These are phyloP conservation scores for Coemansia sp. DNA, from an alignment of 192 early-diverging fungal species.

Conservation along the genomic window DNA sequence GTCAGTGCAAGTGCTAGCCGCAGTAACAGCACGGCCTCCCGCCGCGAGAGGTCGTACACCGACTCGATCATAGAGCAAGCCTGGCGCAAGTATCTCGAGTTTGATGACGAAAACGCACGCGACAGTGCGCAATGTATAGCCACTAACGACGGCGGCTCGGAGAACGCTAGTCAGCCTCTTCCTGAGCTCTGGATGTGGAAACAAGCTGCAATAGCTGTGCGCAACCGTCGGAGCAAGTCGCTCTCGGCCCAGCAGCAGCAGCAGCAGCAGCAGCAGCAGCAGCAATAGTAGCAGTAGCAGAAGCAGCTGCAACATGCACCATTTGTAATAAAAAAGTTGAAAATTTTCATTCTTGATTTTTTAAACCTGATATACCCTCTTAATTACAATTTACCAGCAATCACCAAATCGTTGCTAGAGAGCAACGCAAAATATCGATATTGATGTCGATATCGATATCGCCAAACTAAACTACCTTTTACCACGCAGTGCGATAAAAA, in stretches of 20 bases:
- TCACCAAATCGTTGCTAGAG: too few species aligned
- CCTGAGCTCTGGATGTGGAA: constrained; percentile 55
- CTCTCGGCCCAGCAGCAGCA: constrained; percentile 24
- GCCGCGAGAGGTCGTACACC: constrained; percentile 51
- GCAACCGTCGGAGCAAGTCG: constrained; percentile 51
- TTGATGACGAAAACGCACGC: constrained; percentile 25
- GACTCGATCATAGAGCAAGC: constrained; percentile 45
- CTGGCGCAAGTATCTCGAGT: constrained; percentile 46
- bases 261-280: constrained; percentile 5
- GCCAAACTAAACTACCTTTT: too few species aligned
- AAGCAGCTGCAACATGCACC: too few species aligned
- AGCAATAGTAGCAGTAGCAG: background rate
- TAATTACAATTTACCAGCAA: too few species aligned
- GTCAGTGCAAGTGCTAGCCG: constrained; percentile 3
- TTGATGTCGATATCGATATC: too few species aligned
- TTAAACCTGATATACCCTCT: too few species aligned
- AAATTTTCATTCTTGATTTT: too few species aligned
- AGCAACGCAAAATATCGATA: too few species aligned
- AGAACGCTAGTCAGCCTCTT: constrained; percentile 23
- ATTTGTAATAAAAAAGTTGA: background rate
- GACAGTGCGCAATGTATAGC: constrained; percentile 25
- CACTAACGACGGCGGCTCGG: constrained; percentile 7
- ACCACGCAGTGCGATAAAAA: too few species aligned
- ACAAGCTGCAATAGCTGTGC: constrained; percentile 48
- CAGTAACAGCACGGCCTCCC: constrained; percentile 28